Percentiles rank a stretch among this genome's conserved stretches.
These are phyloP conservation scores for Penicillium sp. DNA, from an alignment of 2,329 filamentous ascomycete genomes.

Conservation along the genomic window DNA sequence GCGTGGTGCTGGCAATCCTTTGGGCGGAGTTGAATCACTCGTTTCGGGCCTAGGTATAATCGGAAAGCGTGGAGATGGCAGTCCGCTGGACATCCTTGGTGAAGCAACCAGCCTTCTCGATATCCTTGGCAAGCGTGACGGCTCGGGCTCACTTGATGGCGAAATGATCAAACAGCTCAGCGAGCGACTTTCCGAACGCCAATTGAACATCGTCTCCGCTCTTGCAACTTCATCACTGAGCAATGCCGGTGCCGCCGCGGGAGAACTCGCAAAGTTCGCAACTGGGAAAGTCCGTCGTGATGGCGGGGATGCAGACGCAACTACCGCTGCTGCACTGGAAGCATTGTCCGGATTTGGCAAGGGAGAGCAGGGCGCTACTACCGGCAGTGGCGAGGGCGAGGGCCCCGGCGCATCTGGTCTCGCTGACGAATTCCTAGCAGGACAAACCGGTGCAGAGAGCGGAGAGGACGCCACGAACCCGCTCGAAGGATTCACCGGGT, in stretches of 20 bases:
- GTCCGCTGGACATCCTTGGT: neutral
- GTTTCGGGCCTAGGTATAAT: neutral
- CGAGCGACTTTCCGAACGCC: neutral
- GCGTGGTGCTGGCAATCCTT: neutral
- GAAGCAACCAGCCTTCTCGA: neutral
- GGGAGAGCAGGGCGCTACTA: neutral
- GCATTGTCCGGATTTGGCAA: neutral
- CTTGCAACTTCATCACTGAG: neutral
- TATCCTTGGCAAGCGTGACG: neutral
- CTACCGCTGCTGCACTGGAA: neutral
- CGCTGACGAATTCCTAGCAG: neutral
- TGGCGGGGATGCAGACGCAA: neutral
- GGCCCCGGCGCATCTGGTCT: neutral
- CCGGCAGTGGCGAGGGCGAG: neutral
- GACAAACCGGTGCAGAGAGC: neutral
- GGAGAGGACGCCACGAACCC: neutral
- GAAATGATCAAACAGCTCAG: neutral
- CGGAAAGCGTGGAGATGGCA: neutral
- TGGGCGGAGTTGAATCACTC: neutral
- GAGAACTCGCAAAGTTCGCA: neutral
- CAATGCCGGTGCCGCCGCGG: conserved; percentile 1
- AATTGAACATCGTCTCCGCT: neutral
- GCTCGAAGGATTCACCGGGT: neutral
- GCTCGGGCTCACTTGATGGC: neutral
- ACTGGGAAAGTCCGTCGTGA: conserved; percentile 5